Evolutionary conservation across 2,329 filamentous ascomycete genomes (phyloP).

Genomic region (Pezicula rhizophila): DNA sequence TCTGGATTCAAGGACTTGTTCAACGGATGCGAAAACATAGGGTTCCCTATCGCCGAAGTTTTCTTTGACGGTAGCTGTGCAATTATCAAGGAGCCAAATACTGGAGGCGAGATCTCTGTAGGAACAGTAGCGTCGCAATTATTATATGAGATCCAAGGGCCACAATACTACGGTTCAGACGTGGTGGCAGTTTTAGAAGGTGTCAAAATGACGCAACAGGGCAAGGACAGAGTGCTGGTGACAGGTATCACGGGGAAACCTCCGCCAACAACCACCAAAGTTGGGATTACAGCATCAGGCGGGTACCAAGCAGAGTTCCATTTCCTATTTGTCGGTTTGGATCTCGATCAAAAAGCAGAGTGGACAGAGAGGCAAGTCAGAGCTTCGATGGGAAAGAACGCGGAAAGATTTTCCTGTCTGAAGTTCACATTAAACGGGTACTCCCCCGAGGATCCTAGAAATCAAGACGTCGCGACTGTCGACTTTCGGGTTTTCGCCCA

Average conservation of each 20-base stretch:
- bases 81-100: constrained; percentile 38
- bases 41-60: constrained; percentile 41
- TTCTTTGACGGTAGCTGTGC: constrained; percentile 33
- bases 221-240: constrained; percentile 36
- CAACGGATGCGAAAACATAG: constrained; percentile 32
- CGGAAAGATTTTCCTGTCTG: constrained; percentile 29
- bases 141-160: constrained; percentile 35
- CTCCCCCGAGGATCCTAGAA: constrained; percentile 31
- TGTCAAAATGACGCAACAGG: constrained; percentile 44
- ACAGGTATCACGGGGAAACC: constrained; percentile 30
- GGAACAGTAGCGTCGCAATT: constrained; percentile 43
- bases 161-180: constrained; percentile 29
- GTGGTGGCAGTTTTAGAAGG: constrained; percentile 31
- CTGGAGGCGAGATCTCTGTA: constrained; percentile 36
- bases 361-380: constrained; percentile 36
- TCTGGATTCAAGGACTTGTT: constrained; percentile 25
- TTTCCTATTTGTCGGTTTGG: constrained; percentile 37
- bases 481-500: constrained; percentile 42
- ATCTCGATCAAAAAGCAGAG: constrained; percentile 35
- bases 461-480: constrained; percentile 43
- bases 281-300: constrained; percentile 38
- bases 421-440: constrained; percentile 32
- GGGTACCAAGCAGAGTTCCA: constrained; percentile 40
- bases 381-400: constrained; percentile 29
- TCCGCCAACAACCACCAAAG: constrained; percentile 32